A percentile compares a stretch with the other conserved stretches of the same genome.
Evolutionary conservation across 2,329 filamentous ascomycete species (phyloP).

Genomic region (Aspergillus ochraceus): DNA sequence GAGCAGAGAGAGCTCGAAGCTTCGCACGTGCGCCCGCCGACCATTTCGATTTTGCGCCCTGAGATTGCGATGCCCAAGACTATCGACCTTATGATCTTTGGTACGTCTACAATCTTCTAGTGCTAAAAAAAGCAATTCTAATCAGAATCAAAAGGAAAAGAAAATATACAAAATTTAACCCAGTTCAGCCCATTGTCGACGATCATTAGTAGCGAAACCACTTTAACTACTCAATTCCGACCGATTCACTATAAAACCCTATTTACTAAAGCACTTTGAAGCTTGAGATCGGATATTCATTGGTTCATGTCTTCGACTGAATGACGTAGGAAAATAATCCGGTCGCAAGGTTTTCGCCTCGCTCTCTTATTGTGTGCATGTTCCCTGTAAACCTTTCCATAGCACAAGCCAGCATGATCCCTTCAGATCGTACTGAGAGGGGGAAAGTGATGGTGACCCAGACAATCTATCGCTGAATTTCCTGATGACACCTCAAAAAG

Average conservation of each 20-base stretch:
- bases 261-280: background rate
- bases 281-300: background rate
- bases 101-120: no score
- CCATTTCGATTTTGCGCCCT: background rate
- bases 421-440: background rate
- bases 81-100: no score
- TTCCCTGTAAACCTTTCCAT: background rate
- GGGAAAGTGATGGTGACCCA: background rate
- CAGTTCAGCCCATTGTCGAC: background rate
- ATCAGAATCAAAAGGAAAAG: background rate
- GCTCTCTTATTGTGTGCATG: background rate
- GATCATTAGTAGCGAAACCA: background rate
- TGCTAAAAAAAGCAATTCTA: background rate
- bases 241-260: background rate
- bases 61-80: background rate
- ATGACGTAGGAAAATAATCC: background rate
- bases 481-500: background rate
- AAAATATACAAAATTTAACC: background rate
- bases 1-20: constrained; percentile 15
- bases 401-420: background rate
- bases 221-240: background rate
- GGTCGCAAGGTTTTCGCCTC: background rate
- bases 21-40: constrained; percentile 24
- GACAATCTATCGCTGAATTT: background rate
- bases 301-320: background rate